Percentiles rank a stretch among this genome's conserved stretches.
These are phyloP conservation scores for Colletotrichum orchidophilum DNA, from an alignment of 2,329 filamentous ascomycete species.

Conservation along the genomic window DNA sequence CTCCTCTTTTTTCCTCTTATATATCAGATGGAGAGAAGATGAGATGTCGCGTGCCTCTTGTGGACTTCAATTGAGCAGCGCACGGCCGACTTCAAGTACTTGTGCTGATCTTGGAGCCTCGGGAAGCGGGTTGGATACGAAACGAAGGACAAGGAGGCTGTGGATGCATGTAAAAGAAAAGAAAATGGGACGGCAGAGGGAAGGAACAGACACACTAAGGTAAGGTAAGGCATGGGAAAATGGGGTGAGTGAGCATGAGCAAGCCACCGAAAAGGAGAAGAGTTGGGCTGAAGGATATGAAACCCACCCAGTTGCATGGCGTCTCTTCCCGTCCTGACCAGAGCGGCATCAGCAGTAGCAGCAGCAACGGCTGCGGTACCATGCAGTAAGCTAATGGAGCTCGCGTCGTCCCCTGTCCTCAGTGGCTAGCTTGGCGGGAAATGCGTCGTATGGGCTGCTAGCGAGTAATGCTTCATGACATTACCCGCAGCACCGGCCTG, in stretches of 20 bases:
- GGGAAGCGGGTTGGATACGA: background rate
- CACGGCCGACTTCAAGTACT: constrained; percentile 4
- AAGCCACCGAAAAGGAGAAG: constrained; percentile 12
- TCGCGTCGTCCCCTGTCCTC: constrained; percentile 21
- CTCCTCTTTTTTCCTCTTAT: background rate
- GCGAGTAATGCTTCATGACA: constrained; percentile 2
- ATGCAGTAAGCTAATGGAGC: constrained; percentile 21
- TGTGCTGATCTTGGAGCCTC: background rate
- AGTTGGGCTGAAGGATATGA: constrained; percentile 29
- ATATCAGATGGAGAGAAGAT: constrained; percentile 14
- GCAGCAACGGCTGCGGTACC: constrained; percentile 12
- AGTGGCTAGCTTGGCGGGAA: constrained; percentile 8
- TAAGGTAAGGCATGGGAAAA: background rate
- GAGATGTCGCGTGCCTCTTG: constrained; percentile 17
- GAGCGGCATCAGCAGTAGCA: background rate
- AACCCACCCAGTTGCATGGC: constrained; percentile 31
- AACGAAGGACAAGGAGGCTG: background rate
- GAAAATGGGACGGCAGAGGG: background rate
- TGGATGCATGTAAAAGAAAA: background rate
- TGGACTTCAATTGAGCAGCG: background rate
- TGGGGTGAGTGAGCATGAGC: background rate
- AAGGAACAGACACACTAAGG: background rate
- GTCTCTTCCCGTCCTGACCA: constrained; percentile 2
- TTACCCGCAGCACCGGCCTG: background rate
- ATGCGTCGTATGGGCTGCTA: background rate